These are phyloP conservation scores for Suillus ampliporus DNA, from an alignment of 768 basidiomycete species.

Conservation along the genomic window DNA sequence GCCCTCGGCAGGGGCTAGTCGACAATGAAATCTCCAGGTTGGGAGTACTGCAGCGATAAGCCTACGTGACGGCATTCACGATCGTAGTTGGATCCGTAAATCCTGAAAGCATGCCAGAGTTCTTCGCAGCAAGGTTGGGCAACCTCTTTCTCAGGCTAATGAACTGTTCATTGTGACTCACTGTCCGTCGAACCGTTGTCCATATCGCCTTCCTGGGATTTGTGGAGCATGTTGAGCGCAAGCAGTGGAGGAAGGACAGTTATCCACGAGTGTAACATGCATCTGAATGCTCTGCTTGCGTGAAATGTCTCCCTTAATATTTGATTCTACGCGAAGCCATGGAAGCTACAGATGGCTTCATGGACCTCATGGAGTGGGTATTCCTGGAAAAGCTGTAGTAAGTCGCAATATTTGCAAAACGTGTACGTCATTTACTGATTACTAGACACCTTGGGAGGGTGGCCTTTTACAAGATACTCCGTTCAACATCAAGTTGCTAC, in stretches of 20 bases:
- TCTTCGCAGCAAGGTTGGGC: too few relatives aligned
- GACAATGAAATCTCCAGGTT: slow-evolving; percentile 73
- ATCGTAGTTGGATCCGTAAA: too few relatives aligned
- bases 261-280: neutral
- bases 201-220: too few relatives aligned
- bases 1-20: slow-evolving; percentile 65
- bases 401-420: slow-evolving; percentile 38
- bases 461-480: slow-evolving; percentile 83
- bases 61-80: too few relatives aligned
- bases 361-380: slow-evolving; percentile 97
- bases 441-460: slow-evolving; percentile 93
- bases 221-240: slow-evolving; percentile 66
- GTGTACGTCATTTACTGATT: slow-evolving; percentile 19
- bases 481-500: slow-evolving; percentile 15
- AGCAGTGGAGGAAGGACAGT: slow-evolving; percentile 96
- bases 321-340: slow-evolving; percentile 93
- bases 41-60: slow-evolving; percentile 40
- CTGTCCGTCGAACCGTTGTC: too few relatives aligned
- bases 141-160: too few relatives aligned
- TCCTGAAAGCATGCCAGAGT: too few relatives aligned
- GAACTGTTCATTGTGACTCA: too few relatives aligned
- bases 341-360: slow-evolving; percentile 90
- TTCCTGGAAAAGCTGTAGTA: slow-evolving; percentile 90
- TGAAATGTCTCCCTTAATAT: slow-evolving; percentile 5
- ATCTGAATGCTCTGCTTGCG: neutral